Evolutionary conservation across 768 basidiomycete species (phyloP).

Genomic region (Psilocybe subaeruginosa): DNA sequence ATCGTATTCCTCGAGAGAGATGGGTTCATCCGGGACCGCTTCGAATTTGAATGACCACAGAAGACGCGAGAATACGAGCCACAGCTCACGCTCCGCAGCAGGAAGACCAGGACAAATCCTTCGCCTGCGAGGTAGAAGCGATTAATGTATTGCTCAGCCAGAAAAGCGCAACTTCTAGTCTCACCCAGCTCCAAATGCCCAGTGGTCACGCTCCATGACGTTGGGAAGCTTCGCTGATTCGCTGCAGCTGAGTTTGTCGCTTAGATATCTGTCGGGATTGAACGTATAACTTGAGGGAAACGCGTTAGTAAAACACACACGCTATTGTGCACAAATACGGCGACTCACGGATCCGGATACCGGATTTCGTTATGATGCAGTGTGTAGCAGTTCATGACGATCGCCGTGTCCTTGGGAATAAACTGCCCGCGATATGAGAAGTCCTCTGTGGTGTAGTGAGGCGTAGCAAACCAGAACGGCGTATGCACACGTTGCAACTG

Average conservation of each 20-base stretch:
- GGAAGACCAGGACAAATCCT: constrained; percentile 47
- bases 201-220: constrained; percentile 48
- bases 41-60: constrained; percentile 49
- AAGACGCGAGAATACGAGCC: constrained; percentile 45
- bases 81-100: constrained; percentile 48
- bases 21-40: constrained; percentile 42
- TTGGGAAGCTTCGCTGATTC: constrained; percentile 45
- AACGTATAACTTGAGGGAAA: constrained; percentile 4
- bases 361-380: constrained; percentile 35
- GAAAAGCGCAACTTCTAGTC: constrained; percentile 4
- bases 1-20: constrained; percentile 49
- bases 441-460: constrained; percentile 38
- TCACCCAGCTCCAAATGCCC: constrained; percentile 51
- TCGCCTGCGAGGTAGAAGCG: constrained; percentile 21
- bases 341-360: constrained; percentile 34
- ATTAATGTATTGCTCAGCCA: not conserved
- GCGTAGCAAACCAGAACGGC: constrained; percentile 42
- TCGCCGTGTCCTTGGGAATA: constrained; percentile 40
- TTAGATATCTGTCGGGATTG: constrained; percentile 46
- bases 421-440: constrained; percentile 40
- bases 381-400: constrained; percentile 40
- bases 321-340: not conserved
- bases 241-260: constrained; percentile 33
- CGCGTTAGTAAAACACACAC: not conserved
- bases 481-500: constrained; percentile 36